These are phyloP conservation scores for Rhodotorula sp. DNA, from an alignment of 1,284 basidiomycete genomes.

Conservation along the genomic window DNA sequence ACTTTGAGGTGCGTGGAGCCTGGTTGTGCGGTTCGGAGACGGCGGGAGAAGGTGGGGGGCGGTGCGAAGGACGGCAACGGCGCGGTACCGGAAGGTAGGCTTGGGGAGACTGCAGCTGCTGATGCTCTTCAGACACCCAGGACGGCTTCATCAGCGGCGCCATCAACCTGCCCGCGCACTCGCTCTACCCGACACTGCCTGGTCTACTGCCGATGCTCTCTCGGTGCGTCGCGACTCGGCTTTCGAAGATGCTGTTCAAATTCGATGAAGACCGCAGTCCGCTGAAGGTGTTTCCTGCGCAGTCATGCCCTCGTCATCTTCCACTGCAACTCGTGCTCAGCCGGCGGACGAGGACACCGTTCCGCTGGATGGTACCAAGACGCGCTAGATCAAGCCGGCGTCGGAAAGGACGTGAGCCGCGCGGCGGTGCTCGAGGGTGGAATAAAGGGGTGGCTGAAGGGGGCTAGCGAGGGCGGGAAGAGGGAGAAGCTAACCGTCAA, in stretches of 20 bases:
- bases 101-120: too few species aligned
- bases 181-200: constrained; percentile 48
- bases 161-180: constrained; percentile 51
- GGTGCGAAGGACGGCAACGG: neutral
- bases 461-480: constrained; percentile 24
- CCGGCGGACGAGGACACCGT: constrained; percentile 46
- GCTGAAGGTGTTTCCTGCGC: neutral
- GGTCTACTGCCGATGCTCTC: constrained; percentile 46
- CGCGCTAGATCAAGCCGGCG: constrained; percentile 38
- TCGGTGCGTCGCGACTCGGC: constrained; percentile 6
- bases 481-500: constrained; percentile 20
- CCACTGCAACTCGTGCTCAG: constrained; percentile 47
- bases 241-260: too few species aligned
- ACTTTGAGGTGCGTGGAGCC: constrained; percentile 33
- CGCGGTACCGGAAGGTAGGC: too few species aligned
- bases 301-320: constrained; percentile 46
- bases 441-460: constrained; percentile 46
- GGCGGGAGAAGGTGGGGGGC: neutral
- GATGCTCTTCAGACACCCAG: neutral
- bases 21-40: too few species aligned
- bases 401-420: constrained; percentile 17
- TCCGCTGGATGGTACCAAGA: constrained; percentile 51
- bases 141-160: constrained; percentile 48
- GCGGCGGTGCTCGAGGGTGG: constrained; percentile 48
- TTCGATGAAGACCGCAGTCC: too few species aligned